Percentiles rank a stretch among this genome's conserved stretches.
Evolutionary conservation across 495 filamentous ascomycete genomes (phyloP).

Genomic region (Xanthoparmelia taractica): DNA sequence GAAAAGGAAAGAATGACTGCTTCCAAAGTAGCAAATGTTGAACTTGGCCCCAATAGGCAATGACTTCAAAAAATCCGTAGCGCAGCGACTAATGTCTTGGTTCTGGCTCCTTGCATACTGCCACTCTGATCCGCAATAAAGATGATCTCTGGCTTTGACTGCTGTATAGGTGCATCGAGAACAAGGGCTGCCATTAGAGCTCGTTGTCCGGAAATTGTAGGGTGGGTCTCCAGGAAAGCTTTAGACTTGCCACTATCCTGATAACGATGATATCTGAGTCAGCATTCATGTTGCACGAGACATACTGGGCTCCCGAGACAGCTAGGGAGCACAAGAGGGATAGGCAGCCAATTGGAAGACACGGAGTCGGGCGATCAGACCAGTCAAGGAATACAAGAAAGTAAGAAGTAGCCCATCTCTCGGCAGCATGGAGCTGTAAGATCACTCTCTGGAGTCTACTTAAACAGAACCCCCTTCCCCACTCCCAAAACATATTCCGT

Average conservation of each 20-base stretch:
- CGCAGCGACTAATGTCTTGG: constrained; percentile 47
- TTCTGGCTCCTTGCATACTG: constrained; percentile 50
- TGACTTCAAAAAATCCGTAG: constrained; percentile 63
- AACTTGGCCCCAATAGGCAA: constrained; percentile 60
- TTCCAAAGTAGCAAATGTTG: constrained; percentile 69
- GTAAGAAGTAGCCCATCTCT: neutral
- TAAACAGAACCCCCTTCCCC: neutral
- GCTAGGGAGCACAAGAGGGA: neutral
- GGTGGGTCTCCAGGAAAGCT: constrained; percentile 57
- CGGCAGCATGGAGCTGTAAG: neutral
- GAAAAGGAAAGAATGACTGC: constrained; percentile 49
- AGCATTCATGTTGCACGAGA: neutral
- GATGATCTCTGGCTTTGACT: constrained; percentile 53
- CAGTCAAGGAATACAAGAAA: neutral
- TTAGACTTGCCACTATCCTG: constrained; percentile 47
- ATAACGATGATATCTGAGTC: neutral
- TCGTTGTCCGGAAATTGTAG: constrained; percentile 49
- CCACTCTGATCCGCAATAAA: constrained; percentile 65
- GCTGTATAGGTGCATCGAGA: constrained; percentile 53
- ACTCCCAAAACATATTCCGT: neutral
- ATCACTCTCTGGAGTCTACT: neutral
- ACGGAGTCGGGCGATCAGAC: neutral
- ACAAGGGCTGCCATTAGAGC: constrained; percentile 62
- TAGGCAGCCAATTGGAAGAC: neutral
- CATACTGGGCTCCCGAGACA: neutral